Evolutionary conservation across 176 grass and related monocot species (phyloP), one percentile per base, ranked within the genome.

Genomic region (Avena atlantica): DNA sequence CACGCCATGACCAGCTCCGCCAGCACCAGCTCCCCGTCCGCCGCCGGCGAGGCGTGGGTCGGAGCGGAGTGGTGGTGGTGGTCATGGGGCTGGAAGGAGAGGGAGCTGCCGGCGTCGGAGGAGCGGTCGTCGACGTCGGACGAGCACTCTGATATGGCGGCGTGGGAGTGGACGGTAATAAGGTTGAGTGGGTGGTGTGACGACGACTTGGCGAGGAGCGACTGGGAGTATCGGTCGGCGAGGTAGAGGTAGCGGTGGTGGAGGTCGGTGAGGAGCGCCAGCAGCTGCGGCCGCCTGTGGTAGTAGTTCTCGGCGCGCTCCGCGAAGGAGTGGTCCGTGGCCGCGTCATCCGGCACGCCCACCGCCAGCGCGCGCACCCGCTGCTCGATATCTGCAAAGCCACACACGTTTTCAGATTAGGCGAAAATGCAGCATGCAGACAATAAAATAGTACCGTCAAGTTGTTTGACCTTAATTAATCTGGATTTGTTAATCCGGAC

Each of bases 241-340:
- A 98, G 92, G 96, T 88, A 96, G 88, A 96, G 88, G 92, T 98
- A 98, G 59, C 94, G 96, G 85, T 87, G 86, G 90, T 92, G 90
- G 75, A 98, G 93, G 70, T 98, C 93, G 69, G 86, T 78, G 82
- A 98, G 96, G 0, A 98, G 93, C 36, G 96, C 77, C 16, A 96
- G 83, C 75, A 98, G 92, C 75, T 98, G 96, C 15, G 96, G 96
- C 21, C 93, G 86, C 74, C 92, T 83, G 49, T 90, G 71, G 84
- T 98, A 98, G 88, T 98, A 96, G 84, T 91, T 90, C 63, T 96
- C 93, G 0, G 96, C 96, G 63, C 96, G 78, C 65, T 88, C 88
- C 0, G 88, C 92, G 80, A 99, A 99, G 20, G 97, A 96, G 80
- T 99, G 88, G 47, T 88, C 78, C 37, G 63, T 51, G 50, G 78